phyloP scores from a whole-genome alignment of 257 asterid genomes.

The Parsonsia alboflavescens region DNA sequence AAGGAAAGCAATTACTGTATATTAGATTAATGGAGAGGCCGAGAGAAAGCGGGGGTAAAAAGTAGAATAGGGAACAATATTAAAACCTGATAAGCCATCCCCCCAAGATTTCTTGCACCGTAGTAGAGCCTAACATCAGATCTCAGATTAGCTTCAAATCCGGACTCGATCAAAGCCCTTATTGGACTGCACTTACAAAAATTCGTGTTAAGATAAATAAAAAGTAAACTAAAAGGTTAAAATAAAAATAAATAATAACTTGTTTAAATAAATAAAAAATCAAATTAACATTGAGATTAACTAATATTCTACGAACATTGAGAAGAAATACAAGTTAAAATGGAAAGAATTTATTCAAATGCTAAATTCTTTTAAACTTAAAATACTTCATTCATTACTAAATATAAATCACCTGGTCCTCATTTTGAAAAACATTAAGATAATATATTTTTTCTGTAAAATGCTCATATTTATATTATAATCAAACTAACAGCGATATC shows the following conservation, averaged over 20 bases:
- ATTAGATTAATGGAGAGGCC: neutral
- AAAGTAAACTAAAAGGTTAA: constrained; percentile 5
- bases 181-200: constrained; percentile 56
- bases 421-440: no score
- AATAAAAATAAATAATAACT: neutral
- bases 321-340: no score
- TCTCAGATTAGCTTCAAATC: constrained; percentile 65
- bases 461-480: no score
- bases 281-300: no score
- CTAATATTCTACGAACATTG: no score
- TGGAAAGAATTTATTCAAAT: no score
- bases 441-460: no score
- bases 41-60: neutral
- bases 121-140: constrained; percentile 85
- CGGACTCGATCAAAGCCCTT: constrained; percentile 76
- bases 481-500: no score
- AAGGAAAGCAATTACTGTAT: neutral
- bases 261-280: no score
- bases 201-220: neutral
- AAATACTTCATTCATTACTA: no score
- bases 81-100: constrained; percentile 84
- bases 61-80: constrained; percentile 15
- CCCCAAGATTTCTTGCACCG: constrained; percentile 79
- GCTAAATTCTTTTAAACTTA: no score
- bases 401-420: no score